Base-by-base conservation (phyloP, 2,329 filamentous ascomycete genomes). In the Rutstroemia sp. region DNA sequence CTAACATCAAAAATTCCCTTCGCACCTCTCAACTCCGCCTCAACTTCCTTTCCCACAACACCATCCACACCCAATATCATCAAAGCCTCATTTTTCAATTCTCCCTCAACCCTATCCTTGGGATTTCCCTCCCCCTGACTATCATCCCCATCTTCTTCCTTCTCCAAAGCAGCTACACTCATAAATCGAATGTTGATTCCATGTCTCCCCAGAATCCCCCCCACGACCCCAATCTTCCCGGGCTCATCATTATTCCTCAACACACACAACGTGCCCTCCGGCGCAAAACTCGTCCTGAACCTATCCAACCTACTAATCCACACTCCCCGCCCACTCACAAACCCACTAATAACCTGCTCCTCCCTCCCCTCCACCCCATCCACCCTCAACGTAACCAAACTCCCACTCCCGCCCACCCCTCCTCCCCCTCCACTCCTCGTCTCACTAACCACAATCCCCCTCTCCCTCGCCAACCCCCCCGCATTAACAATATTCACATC, bases 401-500 rank as follows among this genome's bases (percentile, higher is more conserved):
- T 77, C n/a, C 80, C 77, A 0, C 77, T 74, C 19, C 14, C 17
- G 17, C 16, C 17, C 14, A 40, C 17, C 38, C 16, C 38, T 17
- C 17, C 14, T 17, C 17, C 17, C 86, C 82, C 7, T 84, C 78
- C 2, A 78, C 80, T 30, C 59, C 84, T 84, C 39, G 83, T 83
- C 72, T 92, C 89, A 66, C 85, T 88, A 66, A 94, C 84, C 46
- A 86, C 78, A 60, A 94, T 87, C 2, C 88, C 88, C 63, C 87
- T 87, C 64, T 91, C 86, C 61, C 83, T 85, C 19, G 88, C 88
- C 14, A 92, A 80, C 25, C 91, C 75, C 45, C 83, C 79, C 0
- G 88, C 88, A 65, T 94, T 92, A 63, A 94, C 88, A 58, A 94
- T 90, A 72, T 92, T 92, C 64, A 92, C 84, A 65, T 87, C 85